phyloP scores from a whole-genome alignment of 2,329 filamentous ascomycete genomes.

The Lomentospora prolificans region DNA sequence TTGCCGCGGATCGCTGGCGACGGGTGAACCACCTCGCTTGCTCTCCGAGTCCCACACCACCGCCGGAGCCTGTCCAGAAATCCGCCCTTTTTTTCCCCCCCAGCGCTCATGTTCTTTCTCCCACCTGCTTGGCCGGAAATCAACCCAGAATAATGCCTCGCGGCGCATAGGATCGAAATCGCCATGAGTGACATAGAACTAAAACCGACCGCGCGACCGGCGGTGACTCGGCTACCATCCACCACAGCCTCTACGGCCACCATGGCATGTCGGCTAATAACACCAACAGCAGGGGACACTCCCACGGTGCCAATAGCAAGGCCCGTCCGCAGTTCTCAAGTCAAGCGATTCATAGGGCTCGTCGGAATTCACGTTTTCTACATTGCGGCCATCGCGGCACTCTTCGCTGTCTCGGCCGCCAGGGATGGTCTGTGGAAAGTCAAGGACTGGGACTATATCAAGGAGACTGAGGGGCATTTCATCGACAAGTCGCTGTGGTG shows the following conservation, averaged over 20 bases:
- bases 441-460: neutral
- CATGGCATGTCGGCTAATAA: too few species aligned
- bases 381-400: neutral
- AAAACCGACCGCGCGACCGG: neutral
- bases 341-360: neutral
- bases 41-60: too few species aligned
- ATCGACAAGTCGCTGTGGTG: slow-evolving; percentile 1
- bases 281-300: too few species aligned
- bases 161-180: neutral
- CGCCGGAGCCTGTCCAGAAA: too few species aligned
- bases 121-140: too few species aligned
- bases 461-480: neutral
- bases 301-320: neutral
- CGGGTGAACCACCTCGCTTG: too few species aligned
- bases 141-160: too few species aligned
- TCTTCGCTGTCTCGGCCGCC: neutral
- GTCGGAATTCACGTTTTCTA: neutral
- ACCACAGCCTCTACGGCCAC: neutral
- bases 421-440: neutral
- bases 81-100: too few species aligned
- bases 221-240: neutral
- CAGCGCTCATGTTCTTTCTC: too few species aligned
- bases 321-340: neutral
- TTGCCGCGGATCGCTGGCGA: neutral
- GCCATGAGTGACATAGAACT: neutral